Conservation (phyloP, 768 basidiomycete genomes). For the Mycena albidolilacea region DNA sequence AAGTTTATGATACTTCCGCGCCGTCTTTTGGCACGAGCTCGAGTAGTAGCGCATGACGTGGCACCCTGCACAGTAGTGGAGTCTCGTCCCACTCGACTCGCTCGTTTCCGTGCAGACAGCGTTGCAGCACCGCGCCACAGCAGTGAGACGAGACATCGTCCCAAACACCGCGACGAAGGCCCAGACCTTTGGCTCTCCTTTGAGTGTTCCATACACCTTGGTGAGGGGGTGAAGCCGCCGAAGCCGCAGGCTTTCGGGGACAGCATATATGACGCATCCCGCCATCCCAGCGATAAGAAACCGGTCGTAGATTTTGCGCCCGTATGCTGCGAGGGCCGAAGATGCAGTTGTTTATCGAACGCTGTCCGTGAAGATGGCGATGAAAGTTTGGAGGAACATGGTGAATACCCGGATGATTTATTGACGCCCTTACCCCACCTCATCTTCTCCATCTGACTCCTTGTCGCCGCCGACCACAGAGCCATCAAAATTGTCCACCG, state of each 20-base stretch:
- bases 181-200: background rate
- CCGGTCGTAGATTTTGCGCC: conserved; percentile 14
- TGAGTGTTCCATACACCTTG: background rate
- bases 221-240: conserved; percentile 1
- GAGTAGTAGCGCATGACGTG: conserved; percentile 19
- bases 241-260: background rate
- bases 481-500: background rate
- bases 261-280: background rate
- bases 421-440: background rate
- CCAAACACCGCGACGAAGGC: background rate
- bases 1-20: conserved; percentile 8
- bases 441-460: background rate
- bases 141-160: background rate
- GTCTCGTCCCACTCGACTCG: conserved; percentile 8
- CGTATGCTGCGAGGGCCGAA: background rate
- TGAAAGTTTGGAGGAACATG: background rate
- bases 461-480: background rate
- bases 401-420: background rate
- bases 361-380: conserved; percentile 13
- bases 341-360: background rate
- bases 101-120: conserved; percentile 15
- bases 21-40: background rate
- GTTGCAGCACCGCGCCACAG: conserved; percentile 10
- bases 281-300: conserved; percentile 4
- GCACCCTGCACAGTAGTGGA: conserved; percentile 11